Conservation (phyloP, 306 rosid genomes). For the Cercis canadensis region DNA sequence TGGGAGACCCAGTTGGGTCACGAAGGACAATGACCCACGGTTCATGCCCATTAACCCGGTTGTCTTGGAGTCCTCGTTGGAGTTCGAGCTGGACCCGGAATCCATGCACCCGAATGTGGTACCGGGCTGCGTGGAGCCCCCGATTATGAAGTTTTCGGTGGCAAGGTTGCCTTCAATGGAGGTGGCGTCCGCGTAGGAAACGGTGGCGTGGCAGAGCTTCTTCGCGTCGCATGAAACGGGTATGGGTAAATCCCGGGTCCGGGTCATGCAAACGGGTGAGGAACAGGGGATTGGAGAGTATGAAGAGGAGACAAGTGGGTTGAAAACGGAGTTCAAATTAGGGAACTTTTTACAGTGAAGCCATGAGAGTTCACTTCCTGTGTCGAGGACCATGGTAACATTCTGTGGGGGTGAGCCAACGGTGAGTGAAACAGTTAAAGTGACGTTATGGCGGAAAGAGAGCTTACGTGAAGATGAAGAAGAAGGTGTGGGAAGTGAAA, state of each 20-base stretch:
- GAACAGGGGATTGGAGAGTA: slow-evolving; percentile 66
- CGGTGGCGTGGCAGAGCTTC: slow-evolving; percentile 68
- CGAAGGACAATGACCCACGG: slow-evolving; percentile 77
- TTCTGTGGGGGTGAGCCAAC: slow-evolving; percentile 87
- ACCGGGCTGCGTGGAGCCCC: slow-evolving; percentile 52
- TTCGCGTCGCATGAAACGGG: slow-evolving; percentile 73
- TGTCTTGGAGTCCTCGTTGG: slow-evolving; percentile 74
- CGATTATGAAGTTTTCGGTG: slow-evolving; percentile 58
- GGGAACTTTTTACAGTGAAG: slow-evolving; percentile 68
- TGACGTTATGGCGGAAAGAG: slow-evolving; percentile 75
- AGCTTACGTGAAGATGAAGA: slow-evolving; percentile 47
- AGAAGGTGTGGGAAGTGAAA: slow-evolving; percentile 27
- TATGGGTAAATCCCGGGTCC: slow-evolving; percentile 67
- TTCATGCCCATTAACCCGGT: slow-evolving; percentile 90
- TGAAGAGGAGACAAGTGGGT: slow-evolving; percentile 64
- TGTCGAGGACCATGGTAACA: slow-evolving; percentile 93
- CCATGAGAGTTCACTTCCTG: slow-evolving; percentile 95
- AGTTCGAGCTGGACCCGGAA: slow-evolving; percentile 71
- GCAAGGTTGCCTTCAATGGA: slow-evolving; percentile 86
- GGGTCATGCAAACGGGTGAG: slow-evolving; percentile 63
- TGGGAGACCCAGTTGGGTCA: slow-evolving; percentile 65
- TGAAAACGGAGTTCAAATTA: slow-evolving; percentile 49
- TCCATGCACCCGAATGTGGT: slow-evolving; percentile 83
- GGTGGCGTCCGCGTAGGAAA: slow-evolving; percentile 79
- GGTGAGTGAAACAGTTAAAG: slow-evolving; percentile 69